phyloP scores from a whole-genome alignment of 2,329 filamentous ascomycete genomes.

The Parasarocladium wereldwijsianum region DNA sequence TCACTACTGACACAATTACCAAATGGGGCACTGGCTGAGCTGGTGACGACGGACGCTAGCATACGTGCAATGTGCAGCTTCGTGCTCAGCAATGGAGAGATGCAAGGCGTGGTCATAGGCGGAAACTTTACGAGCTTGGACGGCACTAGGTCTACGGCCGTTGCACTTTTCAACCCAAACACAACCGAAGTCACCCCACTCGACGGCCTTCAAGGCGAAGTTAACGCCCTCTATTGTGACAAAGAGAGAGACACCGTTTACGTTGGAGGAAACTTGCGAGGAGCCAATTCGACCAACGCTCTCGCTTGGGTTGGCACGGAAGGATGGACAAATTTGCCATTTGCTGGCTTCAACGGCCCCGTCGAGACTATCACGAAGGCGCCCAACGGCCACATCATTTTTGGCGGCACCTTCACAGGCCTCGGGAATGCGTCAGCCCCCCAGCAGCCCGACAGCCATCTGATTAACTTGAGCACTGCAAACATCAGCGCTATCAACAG shows the following conservation, averaged over 20 bases:
- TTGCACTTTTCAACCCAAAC: conserved; percentile 68
- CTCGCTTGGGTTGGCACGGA: conserved; percentile 59
- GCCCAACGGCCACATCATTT: conserved; percentile 72
- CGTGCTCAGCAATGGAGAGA: conserved; percentile 46
- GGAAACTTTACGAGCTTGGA: conserved; percentile 93
- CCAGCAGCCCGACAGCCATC: conserved; percentile 54
- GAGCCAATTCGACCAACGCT: conserved; percentile 74
- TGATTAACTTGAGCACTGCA: conserved; percentile 72
- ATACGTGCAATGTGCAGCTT: conserved; percentile 85
- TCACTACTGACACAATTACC: conserved; percentile 70
- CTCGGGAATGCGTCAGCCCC: conserved; percentile 66
- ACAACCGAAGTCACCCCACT: conserved; percentile 58
- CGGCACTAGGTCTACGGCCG: conserved; percentile 57
- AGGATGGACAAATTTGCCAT: conserved; percentile 69
- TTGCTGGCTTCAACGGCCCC: conserved; percentile 87
- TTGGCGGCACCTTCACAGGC: conserved; percentile 80
- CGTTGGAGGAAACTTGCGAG: conserved; percentile 75
- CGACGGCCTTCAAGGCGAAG: conserved; percentile 67
- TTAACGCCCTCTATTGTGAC: conserved; percentile 75
- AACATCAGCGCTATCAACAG: conserved; percentile 54
- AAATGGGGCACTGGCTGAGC: conserved; percentile 64
- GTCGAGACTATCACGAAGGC: conserved; percentile 74
- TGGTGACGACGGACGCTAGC: conserved; percentile 66
- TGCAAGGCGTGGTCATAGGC: conserved; percentile 67
- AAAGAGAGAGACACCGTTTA: conserved; percentile 65